Evolutionary conservation across 148 eudicot genomes (phyloP).

Genomic region (Chenopodium berlandieri): DNA sequence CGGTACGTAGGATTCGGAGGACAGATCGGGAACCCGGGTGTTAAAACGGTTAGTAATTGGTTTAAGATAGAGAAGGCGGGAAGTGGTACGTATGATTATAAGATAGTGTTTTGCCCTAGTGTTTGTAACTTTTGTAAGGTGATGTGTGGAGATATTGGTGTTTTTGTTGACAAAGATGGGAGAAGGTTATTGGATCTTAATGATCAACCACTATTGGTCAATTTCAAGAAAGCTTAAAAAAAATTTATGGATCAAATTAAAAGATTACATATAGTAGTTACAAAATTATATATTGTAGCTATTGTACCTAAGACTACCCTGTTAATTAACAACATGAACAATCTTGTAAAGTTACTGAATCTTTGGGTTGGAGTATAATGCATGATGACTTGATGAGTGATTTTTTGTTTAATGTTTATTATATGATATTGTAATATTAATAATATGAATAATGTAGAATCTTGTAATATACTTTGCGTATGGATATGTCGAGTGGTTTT

Average conservation of each 20-base stretch:
- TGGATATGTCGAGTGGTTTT: too few relatives aligned
- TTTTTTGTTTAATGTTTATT: too few relatives aligned
- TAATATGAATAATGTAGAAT: too few relatives aligned
- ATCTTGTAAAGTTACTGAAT: too few relatives aligned
- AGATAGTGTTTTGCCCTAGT: constrained; percentile 56
- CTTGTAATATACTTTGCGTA: too few relatives aligned
- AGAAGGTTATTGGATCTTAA: constrained; percentile 26
- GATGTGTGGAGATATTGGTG: constrained; percentile 49
- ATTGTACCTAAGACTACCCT: too few relatives aligned
- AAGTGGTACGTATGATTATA: constrained; percentile 28
- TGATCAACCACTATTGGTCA: constrained; percentile 27
- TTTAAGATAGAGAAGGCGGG: constrained; percentile 48
- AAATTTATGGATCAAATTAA: neutral
- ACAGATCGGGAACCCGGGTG: constrained; percentile 34
- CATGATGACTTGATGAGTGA: too few relatives aligned
- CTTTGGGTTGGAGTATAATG: too few relatives aligned
- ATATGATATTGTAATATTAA: too few relatives aligned
- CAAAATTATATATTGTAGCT: too few relatives aligned
- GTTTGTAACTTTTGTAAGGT: constrained; percentile 51
- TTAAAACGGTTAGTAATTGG: constrained; percentile 37
- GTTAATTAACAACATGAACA: too few relatives aligned
- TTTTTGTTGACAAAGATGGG: constrained; percentile 29
- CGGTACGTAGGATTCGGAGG: constrained; percentile 47
- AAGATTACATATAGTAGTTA: too few relatives aligned
- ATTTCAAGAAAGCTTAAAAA: constrained; percentile 26